Evolutionary conservation across 2,329 filamentous ascomycete species (phyloP).

Genomic region (Aphanocladium album): DNA sequence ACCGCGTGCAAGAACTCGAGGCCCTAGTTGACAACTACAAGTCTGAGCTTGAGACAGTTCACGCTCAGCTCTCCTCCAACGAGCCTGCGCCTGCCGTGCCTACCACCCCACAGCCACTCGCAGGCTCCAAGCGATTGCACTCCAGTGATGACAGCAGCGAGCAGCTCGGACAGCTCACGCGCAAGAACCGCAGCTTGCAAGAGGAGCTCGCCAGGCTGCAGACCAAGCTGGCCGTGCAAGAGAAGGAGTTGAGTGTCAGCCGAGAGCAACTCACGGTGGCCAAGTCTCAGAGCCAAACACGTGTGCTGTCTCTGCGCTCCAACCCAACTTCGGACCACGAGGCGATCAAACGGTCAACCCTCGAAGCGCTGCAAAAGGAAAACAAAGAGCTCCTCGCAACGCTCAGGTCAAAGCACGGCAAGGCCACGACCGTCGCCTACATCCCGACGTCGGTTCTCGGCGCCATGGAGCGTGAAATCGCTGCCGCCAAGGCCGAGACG

Average conservation of each 20-base stretch:
- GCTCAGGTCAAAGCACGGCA: constrained; percentile 44
- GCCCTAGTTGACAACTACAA: constrained; percentile 84
- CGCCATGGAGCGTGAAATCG: constrained; percentile 68
- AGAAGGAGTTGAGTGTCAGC: constrained; percentile 68
- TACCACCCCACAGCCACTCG: constrained; percentile 30
- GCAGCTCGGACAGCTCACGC: constrained; percentile 74
- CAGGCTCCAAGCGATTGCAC: constrained; percentile 60
- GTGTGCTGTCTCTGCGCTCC: constrained; percentile 79
- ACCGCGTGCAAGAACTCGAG: constrained; percentile 77
- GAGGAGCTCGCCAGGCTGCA: constrained; percentile 67
- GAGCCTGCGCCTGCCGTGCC: constrained; percentile 42
- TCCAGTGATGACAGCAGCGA: constrained; percentile 55
- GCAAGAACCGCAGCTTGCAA: constrained; percentile 83
- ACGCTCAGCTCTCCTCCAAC: constrained; percentile 65
- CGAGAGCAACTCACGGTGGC: constrained; percentile 66
- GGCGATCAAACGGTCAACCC: constrained; percentile 74
- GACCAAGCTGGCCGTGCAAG: constrained; percentile 63
- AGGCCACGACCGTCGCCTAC: constrained; percentile 45
- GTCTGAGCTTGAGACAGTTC: constrained; percentile 67
- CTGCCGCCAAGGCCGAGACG: constrained; percentile 63
- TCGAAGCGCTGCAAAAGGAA: constrained; percentile 72
- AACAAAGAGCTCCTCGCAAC: constrained; percentile 78
- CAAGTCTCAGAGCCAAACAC: constrained; percentile 65
- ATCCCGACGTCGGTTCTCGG: constrained; percentile 75
- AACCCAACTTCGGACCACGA: constrained; percentile 88